Base-by-base conservation (phyloP, 352 stramenopile species). In the Pythium aquatile region DNA sequence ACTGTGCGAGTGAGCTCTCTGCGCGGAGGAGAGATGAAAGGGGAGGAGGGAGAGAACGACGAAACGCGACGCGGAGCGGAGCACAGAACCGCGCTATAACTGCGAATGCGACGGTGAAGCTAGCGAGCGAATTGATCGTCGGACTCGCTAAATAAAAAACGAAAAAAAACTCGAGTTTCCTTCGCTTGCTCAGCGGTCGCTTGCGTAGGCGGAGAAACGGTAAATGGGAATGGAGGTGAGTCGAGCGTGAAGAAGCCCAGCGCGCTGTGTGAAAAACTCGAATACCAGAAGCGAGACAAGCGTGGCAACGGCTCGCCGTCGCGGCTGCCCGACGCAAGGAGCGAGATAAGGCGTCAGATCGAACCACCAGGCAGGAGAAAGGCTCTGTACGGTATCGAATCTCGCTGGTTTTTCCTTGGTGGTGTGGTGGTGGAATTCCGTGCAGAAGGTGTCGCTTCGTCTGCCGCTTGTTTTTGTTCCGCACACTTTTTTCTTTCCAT, bases 161-260 rank as follows among this genome's bases (percentile, higher is more conserved):
- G 47, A 54, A 37, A 54, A 59, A 58, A 57, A 26, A 24, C 54
- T 59, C 7, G 35, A 51, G 44, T 51, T 51, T 51, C 44, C 44
- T 29, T 51, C 44, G 44, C 17, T 51, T 29, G 44, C 44, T 39
- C 32, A 59, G 54, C 9, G 35, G 54, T 59, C 54, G 37, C 54
- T 59, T 59, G 54, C 54, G 54, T 59, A 35, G 54, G 54, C 35
- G 54, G 54, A 47, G 54, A 59, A 59, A 59, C 54, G 54, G 54
- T 37, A 59, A 59, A 59, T 59, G 54, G 51, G 51, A 40, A 17
- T 44, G 51, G 51, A 57, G 51, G 49, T 17, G 51, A 40, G 51
- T 57, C 32, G 30, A 6, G 51, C n/a, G 29, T 29, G 51, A 57
- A 57, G 51, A 14, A 52, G 39, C 39, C 10, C 10, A 20, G 16